Percentiles rank a stretch among this genome's conserved stretches.
phyloP scores from a whole-genome alignment of 495 filamentous ascomycete genomes.

The Neurospora hispaniola region DNA sequence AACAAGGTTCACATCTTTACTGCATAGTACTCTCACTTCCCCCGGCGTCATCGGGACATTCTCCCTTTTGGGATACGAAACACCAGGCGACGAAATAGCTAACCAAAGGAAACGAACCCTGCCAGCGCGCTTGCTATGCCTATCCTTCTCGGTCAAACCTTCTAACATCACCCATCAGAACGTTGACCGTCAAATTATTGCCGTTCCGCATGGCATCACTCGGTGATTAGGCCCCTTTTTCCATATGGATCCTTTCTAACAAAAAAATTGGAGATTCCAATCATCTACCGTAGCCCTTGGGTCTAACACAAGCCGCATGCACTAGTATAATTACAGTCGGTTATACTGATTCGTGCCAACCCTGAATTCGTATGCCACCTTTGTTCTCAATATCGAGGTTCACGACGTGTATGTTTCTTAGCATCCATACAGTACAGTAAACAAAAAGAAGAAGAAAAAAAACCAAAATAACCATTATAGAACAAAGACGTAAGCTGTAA shows the following conservation, averaged over 20 bases:
- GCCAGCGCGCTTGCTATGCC: background rate
- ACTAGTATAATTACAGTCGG: background rate
- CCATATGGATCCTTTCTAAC: background rate
- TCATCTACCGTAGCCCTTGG: background rate
- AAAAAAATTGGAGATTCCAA: background rate
- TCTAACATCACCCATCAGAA: background rate
- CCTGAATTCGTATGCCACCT: background rate
- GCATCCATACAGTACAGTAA: background rate
- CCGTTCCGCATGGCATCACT: background rate
- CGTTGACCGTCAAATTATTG: background rate
- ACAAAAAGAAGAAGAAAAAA: no score
- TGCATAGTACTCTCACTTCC: background rate
- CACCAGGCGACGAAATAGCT: background rate
- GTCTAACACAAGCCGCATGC: background rate
- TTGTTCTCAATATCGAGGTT: background rate
- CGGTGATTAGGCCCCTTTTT: background rate
- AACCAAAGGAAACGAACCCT: background rate
- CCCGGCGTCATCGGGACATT: background rate
- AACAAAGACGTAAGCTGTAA: background rate
- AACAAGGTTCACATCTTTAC: background rate
- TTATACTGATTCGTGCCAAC: background rate
- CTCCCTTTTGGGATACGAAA: background rate
- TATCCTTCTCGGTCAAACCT: background rate
- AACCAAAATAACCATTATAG: no score
- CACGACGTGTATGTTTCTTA: background rate